phyloP scores from a whole-genome alignment of 2,329 filamentous ascomycete species.

The Calonectria leucothoes region DNA sequence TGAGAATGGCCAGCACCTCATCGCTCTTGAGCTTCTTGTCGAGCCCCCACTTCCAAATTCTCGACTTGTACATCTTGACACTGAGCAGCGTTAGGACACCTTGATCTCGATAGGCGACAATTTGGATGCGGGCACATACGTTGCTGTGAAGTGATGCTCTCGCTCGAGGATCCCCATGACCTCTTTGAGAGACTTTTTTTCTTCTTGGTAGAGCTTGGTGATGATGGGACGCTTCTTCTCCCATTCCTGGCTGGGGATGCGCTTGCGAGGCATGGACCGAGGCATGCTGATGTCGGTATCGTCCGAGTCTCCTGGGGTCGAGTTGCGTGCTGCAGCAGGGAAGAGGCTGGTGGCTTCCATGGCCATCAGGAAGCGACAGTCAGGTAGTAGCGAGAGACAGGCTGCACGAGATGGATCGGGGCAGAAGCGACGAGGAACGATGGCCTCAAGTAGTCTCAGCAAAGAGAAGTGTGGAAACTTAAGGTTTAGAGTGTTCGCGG shows the following conservation, averaged over 20 bases:
- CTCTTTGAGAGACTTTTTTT: conserved; percentile 54
- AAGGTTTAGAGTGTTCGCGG: conserved; percentile 17
- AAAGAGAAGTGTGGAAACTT: not conserved
- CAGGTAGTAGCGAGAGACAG: not conserved
- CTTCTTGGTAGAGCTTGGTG: conserved; percentile 52
- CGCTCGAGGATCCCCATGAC: conserved; percentile 53
- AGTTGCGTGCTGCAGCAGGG: conserved; percentile 37
- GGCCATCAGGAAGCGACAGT: conserved; percentile 11
- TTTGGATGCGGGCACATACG: conserved; percentile 43
- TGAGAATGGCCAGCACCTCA: conserved; percentile 53
- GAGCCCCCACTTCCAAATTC: conserved; percentile 55
- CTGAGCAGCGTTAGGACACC: conserved; percentile 33
- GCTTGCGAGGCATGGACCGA: conserved; percentile 42
- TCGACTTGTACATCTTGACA: conserved; percentile 57
- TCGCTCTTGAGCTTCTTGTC: conserved; percentile 56
- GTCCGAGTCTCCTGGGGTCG: conserved; percentile 42
- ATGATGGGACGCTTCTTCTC: conserved; percentile 51
- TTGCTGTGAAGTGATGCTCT: conserved; percentile 52
- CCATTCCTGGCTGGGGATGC: conserved; percentile 48
- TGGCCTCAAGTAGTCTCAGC: not conserved
- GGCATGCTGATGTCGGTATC: conserved; percentile 43
- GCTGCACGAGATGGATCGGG: not conserved
- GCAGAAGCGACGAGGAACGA: not conserved
- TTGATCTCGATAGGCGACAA: not conserved
- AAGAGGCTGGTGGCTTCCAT: conserved; percentile 39